phyloP scores from a whole-genome alignment of 345 rosid genomes.

The Noccaea caerulescens region DNA sequence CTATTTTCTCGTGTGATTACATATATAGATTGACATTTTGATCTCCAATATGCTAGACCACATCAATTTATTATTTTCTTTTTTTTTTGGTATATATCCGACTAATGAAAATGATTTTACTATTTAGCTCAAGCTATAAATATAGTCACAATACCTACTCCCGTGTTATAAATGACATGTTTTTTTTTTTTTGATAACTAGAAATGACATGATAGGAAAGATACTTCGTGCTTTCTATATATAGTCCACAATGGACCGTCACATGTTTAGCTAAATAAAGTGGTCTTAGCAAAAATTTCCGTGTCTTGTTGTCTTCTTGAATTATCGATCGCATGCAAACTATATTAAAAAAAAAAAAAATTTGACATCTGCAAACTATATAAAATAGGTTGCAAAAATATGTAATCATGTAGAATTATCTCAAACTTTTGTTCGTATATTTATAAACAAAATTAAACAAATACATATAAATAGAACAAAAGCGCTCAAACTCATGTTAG shows the following conservation, averaged over 20 bases:
- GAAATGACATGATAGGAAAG: not conserved
- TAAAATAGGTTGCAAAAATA: not conserved
- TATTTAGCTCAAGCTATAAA: not conserved
- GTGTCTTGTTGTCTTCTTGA: not conserved
- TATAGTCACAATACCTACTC: constrained; percentile 3
- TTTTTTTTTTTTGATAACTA: too few species aligned
- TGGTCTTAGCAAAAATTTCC: not conserved
- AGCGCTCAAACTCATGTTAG: not conserved
- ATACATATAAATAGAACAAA: not conserved
- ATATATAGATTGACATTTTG: not conserved
- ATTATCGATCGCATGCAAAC: constrained; percentile 13
- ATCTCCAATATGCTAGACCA: not conserved
- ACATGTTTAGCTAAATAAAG: constrained; percentile 27
- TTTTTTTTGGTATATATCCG: not conserved
- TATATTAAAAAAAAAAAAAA: not conserved
- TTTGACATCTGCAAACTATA: not conserved
- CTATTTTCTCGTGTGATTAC: too few species aligned
- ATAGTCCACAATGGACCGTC: not conserved
- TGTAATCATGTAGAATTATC: not conserved
- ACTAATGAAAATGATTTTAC: not conserved
- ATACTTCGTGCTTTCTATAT: not conserved
- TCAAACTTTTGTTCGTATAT: constrained; percentile 8
- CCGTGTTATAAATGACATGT: constrained; percentile 1
- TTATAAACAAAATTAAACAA: not conserved
- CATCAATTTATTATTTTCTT: too few species aligned